Percentiles rank a stretch among this genome's conserved stretches.
Conservation (phyloP, 176 grass and related monocot species). For the Oropetium thomaeum region DNA sequence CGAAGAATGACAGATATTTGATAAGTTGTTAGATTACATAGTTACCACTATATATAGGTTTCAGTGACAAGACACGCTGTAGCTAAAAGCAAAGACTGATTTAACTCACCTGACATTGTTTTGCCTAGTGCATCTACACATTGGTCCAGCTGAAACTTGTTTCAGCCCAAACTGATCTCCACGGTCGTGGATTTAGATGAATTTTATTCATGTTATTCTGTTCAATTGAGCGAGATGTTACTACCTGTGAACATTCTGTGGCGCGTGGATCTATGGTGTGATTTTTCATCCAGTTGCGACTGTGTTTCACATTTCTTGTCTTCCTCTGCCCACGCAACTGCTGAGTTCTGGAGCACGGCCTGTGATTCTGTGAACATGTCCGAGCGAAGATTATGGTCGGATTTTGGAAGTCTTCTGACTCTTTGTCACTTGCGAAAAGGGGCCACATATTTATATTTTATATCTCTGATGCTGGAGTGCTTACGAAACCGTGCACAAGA, state of each 20-base stretch:
- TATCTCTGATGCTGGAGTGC: not conserved
- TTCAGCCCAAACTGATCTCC: slow-evolving; percentile 34
- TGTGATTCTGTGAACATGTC: not conserved
- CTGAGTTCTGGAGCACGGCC: not conserved
- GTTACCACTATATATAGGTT: slow-evolving; percentile 23
- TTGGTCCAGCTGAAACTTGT: slow-evolving; percentile 17
- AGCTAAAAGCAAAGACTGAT: slow-evolving; percentile 29
- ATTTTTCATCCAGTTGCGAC: not conserved
- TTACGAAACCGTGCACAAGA: not conserved
- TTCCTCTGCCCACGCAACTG: not conserved
- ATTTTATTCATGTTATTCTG: slow-evolving; percentile 38
- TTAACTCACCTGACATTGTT: slow-evolving; percentile 31
- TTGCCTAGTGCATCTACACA: slow-evolving; percentile 19
- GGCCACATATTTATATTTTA: not conserved
- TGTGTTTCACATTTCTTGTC: too few relatives aligned
- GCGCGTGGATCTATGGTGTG: not conserved
- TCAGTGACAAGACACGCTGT: slow-evolving; percentile 16
- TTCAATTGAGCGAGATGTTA: slow-evolving; percentile 22
- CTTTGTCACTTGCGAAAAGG: not conserved
- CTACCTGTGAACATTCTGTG: slow-evolving; percentile 1
- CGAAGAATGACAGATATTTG: slow-evolving; percentile 27
- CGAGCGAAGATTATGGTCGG: not conserved
- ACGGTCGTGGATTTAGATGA: slow-evolving; percentile 28
- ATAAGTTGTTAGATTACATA: slow-evolving; percentile 41
- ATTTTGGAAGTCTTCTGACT: not conserved